phyloP scores from a whole-genome alignment of 805 yeast species.

The Teunomyces stri region DNA sequence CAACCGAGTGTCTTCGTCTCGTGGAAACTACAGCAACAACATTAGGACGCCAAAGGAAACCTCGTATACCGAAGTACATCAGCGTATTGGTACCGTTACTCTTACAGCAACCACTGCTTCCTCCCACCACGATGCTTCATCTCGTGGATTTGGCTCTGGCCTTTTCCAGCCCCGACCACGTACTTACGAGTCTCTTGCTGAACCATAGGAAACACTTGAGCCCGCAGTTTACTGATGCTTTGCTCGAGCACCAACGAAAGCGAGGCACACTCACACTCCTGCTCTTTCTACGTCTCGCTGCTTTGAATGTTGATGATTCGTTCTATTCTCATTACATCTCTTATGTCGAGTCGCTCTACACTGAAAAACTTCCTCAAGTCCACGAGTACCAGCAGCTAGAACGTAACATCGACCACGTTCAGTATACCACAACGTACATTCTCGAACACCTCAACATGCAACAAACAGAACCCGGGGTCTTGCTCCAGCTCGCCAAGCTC shows the following conservation, averaged over 20 bases:
- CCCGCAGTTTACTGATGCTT: slow-evolving; percentile 14
- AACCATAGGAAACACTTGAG: slow-evolving; percentile 9
- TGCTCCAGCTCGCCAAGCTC: slow-evolving; percentile 19
- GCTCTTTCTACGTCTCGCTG: slow-evolving; percentile 13
- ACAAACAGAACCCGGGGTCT: slow-evolving; percentile 4
- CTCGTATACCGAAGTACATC: slow-evolving; percentile 27
- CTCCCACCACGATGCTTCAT: slow-evolving; percentile 18
- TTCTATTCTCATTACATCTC: slow-evolving; percentile 19
- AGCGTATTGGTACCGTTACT: slow-evolving; percentile 21
- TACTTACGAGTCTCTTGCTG: slow-evolving; percentile 11
- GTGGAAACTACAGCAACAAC: slow-evolving; percentile 17
- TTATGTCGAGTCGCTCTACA: slow-evolving; percentile 29
- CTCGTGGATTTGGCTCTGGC: slow-evolving; percentile 27
- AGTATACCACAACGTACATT: slow-evolving; percentile 7
- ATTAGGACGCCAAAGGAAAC: slow-evolving; percentile 5
- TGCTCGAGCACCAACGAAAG: slow-evolving; percentile 12
- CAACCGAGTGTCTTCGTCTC: slow-evolving; percentile 12
- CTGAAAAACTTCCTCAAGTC: slow-evolving; percentile 24
- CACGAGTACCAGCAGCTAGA: slow-evolving; percentile 37
- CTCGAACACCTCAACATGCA: neutral
- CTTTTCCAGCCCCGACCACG: slow-evolving; percentile 10
- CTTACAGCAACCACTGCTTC: slow-evolving; percentile 14
- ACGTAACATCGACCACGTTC: slow-evolving; percentile 23
- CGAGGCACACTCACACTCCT: slow-evolving; percentile 11
- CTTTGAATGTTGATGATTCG: too few relatives aligned